A percentile compares a stretch with the other conserved stretches of the same genome.
Conservation (phyloP, 768 basidiomycete genomes). For the Pleurotus sapidus region DNA sequence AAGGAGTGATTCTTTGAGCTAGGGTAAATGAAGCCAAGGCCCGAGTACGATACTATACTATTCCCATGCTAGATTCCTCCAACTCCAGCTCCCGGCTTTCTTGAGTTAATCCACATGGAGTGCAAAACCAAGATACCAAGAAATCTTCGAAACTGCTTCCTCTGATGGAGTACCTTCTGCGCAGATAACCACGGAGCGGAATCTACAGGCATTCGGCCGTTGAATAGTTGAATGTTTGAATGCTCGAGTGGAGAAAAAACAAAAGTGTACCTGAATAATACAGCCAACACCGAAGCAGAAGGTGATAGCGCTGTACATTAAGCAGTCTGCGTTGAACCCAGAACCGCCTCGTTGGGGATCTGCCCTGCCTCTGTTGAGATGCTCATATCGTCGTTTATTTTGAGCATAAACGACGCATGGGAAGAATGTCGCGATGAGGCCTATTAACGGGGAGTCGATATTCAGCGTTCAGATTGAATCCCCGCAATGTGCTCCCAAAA, state of each 20-base stretch:
- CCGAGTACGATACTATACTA: too few species aligned
- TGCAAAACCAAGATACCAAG: slow-evolving; percentile 35
- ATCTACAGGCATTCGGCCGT: slow-evolving; percentile 19
- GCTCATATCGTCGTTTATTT: slow-evolving; percentile 29
- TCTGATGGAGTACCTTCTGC: slow-evolving; percentile 42
- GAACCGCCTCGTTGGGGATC: slow-evolving; percentile 33
- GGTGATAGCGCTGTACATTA: slow-evolving; percentile 28
- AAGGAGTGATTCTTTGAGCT: too few species aligned
- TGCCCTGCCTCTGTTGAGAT: slow-evolving; percentile 27
- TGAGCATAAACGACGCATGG: slow-evolving; percentile 36
- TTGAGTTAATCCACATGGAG: slow-evolving; percentile 46
- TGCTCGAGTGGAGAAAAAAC: too few species aligned
- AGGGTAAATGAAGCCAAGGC: too few species aligned
- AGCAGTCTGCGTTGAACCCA: slow-evolving; percentile 33
- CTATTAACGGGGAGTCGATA: slow-evolving; percentile 8
- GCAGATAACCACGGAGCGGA: slow-evolving; percentile 32
- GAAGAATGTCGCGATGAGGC: slow-evolving; percentile 26
- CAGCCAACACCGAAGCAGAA: slow-evolving; percentile 30
- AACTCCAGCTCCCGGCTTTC: slow-evolving; percentile 44
- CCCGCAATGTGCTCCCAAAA: too few species aligned
- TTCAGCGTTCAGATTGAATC: too few species aligned
- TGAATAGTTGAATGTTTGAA: too few species aligned
- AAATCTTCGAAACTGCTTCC: slow-evolving; percentile 43
- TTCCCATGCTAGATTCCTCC: slow-evolving; percentile 19
- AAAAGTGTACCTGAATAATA: slow-evolving; percentile 15